These are phyloP conservation scores for Byssoonygena ceratinophila DNA, from an alignment of 2,329 filamentous ascomycete species.

Conservation along the genomic window DNA sequence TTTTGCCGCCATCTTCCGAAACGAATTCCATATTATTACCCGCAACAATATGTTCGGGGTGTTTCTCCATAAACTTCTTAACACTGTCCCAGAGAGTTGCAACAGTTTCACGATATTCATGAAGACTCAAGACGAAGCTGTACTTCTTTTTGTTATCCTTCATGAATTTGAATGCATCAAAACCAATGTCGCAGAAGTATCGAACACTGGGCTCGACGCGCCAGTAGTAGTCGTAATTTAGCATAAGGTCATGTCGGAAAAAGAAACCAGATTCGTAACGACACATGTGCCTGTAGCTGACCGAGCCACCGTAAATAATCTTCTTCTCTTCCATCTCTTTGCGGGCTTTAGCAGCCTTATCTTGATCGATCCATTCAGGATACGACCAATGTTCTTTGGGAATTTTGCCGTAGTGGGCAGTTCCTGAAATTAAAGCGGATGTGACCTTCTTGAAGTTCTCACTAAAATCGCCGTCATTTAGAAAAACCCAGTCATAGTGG, in stretches of 20 bases:
- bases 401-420: slow-evolving; percentile 81
- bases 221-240: slow-evolving; percentile 99
- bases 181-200: slow-evolving; percentile 89
- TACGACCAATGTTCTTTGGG: slow-evolving; percentile 93
- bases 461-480: slow-evolving; percentile 93
- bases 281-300: slow-evolving; percentile 99
- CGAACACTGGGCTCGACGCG: slow-evolving; percentile 95
- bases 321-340: slow-evolving; percentile 89
- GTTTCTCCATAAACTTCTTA: slow-evolving; percentile 84
- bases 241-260: slow-evolving; percentile 87
- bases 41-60: slow-evolving; percentile 76
- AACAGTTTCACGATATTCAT: slow-evolving; percentile 95
- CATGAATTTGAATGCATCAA: slow-evolving; percentile 96
- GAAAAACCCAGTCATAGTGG: slow-evolving; percentile 98
- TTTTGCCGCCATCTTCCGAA: slow-evolving; percentile 81
- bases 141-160: slow-evolving; percentile 96
- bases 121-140: slow-evolving; percentile 88
- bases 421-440: slow-evolving; percentile 78
- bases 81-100: slow-evolving; percentile 89
- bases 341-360: slow-evolving; percentile 78
- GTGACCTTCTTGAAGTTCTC: slow-evolving; percentile 90
- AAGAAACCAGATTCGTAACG: slow-evolving; percentile 99
- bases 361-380: slow-evolving; percentile 88
- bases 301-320: slow-evolving; percentile 95
- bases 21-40: slow-evolving; percentile 85